These are phyloP conservation scores for Didymella pinodella DNA, from an alignment of 2,329 filamentous ascomycete species.

Conservation along the genomic window DNA sequence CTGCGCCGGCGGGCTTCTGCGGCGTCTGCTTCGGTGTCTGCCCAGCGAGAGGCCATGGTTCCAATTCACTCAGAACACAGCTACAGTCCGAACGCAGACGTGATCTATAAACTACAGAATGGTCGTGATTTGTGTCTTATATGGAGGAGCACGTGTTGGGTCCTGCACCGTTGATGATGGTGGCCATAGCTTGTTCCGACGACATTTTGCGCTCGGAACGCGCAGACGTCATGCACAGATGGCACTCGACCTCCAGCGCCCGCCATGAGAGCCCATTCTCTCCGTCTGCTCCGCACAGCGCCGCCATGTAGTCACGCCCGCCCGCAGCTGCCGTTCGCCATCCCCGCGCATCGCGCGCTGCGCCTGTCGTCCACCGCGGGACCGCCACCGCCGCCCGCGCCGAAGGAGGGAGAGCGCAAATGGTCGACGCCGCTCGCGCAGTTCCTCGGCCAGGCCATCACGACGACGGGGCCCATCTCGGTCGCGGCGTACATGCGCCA, in stretches of 20 bases:
- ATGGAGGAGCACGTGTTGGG: constrained; percentile 3
- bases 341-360: constrained; percentile 29
- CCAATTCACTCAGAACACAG: no score
- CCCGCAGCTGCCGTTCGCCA: constrained; percentile 13
- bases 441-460: constrained; percentile 84
- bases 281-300: constrained; percentile 36
- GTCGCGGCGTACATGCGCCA: constrained; percentile 98
- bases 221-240: constrained; percentile 43
- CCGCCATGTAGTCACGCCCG: constrained; percentile 28
- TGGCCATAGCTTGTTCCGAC: constrained; percentile 49
- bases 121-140: neutral
- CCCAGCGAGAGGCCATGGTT: constrained; percentile 78
- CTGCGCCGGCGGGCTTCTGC: constrained; percentile 76
- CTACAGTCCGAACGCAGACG: neutral
- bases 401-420: constrained; percentile 56
- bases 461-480: constrained; percentile 86
- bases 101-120: neutral
- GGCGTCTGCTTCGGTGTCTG: constrained; percentile 81
- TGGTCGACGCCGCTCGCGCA: constrained; percentile 96
- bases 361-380: constrained; percentile 49
- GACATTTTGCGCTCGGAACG: constrained; percentile 35
- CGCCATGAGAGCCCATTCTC: constrained; percentile 44
- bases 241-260: constrained; percentile 28
- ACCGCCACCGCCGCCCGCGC: constrained; percentile 25
- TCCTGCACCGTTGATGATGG: neutral